Conservation (phyloP, 225 moss, liverwort and hornwort species). For the Pseudoscleropodium purum region DNA sequence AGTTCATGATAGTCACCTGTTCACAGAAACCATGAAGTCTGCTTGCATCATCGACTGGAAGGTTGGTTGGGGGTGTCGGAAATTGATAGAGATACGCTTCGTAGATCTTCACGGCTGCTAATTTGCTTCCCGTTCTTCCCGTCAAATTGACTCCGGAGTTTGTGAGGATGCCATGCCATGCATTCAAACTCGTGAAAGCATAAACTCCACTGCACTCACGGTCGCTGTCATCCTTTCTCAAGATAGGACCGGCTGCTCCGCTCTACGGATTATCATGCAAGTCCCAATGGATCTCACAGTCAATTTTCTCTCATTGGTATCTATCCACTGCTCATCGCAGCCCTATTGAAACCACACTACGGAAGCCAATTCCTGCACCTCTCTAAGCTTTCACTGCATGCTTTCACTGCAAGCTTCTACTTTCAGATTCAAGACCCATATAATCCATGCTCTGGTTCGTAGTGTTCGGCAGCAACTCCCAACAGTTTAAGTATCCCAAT, state of each 20-base stretch:
- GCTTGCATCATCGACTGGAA: background rate
- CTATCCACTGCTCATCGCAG: background rate
- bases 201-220: background rate
- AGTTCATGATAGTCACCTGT: background rate
- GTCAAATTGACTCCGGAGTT: background rate
- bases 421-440: background rate
- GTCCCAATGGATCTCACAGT: constrained; percentile 2
- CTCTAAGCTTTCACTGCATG: background rate
- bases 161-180: background rate
- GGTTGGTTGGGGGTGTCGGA: background rate
- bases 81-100: background rate
- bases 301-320: background rate
- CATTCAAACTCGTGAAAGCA: background rate
- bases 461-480: background rate
- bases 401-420: background rate
- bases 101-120: background rate
- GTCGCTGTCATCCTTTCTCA: background rate
- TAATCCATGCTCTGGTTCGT: background rate
- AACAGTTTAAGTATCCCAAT: background rate
- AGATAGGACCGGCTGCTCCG: constrained; percentile 10
- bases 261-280: background rate
- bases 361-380: background rate
- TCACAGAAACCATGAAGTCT: background rate
- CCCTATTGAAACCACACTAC: background rate
- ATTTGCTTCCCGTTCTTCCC: background rate